Conservation (phyloP, 129 eudicot species). For the Helichrysum umbraculigerum region DNA sequence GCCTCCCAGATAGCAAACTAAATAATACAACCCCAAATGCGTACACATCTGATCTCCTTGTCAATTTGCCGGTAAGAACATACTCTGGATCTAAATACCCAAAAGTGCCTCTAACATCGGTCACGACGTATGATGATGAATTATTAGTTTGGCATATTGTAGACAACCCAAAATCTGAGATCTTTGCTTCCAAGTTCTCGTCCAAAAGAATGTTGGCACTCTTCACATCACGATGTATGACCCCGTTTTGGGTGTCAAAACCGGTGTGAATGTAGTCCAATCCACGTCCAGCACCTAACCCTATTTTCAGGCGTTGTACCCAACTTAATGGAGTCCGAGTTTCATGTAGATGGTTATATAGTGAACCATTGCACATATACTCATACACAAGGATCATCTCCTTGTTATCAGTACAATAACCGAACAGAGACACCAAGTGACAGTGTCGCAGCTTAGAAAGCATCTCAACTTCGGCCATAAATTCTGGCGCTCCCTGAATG, state of each 20-base stretch:
- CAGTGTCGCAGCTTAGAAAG: constrained; percentile 20
- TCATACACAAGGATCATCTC: constrained; percentile 24
- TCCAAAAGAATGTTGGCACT: constrained; percentile 19
- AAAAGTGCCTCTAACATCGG: constrained; percentile 4
- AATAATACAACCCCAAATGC: constrained; percentile 26
- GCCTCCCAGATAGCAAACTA: constrained; percentile 28
- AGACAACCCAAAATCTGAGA: constrained; percentile 22
- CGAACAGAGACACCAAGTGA: constrained; percentile 23
- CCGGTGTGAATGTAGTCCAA: constrained; percentile 21
- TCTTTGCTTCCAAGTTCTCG: neutral
- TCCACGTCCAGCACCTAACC: constrained; percentile 20
- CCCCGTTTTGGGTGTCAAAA: constrained; percentile 3
- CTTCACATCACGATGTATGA: constrained; percentile 23
- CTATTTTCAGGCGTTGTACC: constrained; percentile 21
- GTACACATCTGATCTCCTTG: constrained; percentile 14
- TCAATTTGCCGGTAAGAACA: neutral
- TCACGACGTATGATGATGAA: neutral
- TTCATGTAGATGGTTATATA: constrained; percentile 17
- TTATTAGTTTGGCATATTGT: constrained; percentile 4
- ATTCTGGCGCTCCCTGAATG: constrained; percentile 2
- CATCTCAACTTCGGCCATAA: constrained; percentile 8
- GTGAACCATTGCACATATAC: constrained; percentile 17
- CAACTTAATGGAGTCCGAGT: constrained; percentile 10
- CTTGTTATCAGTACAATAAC: constrained; percentile 18
- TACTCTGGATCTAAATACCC: constrained; percentile 26